Evolutionary conservation across 164 flowering plant genomes (phyloP).

Genomic region (Magnolia officinalis): DNA sequence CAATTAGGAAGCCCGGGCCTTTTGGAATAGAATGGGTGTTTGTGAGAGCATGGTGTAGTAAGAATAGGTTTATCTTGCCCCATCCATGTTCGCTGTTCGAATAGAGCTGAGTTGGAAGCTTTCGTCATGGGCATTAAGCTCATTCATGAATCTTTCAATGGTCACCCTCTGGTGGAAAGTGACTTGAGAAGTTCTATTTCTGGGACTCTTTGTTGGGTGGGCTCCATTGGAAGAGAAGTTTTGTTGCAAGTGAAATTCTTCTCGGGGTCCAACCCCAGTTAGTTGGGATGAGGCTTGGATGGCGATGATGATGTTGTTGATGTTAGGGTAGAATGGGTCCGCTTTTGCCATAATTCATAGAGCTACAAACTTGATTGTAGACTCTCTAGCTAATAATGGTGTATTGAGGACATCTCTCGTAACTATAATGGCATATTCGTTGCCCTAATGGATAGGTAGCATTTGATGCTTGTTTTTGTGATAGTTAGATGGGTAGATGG

Average conservation of each 20-base stretch:
- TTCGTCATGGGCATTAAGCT: background rate
- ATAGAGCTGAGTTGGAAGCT: background rate
- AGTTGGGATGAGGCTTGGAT: background rate
- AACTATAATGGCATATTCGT: background rate
- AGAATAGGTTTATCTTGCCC: background rate
- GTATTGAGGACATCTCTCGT: background rate
- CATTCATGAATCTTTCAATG: too few relatives aligned
- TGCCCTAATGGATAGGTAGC: background rate
- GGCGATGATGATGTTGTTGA: background rate
- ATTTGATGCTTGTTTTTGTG: background rate
- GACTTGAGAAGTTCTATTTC: background rate
- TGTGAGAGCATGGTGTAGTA: background rate
- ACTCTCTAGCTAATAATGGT: background rate
- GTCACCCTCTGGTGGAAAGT: background rate
- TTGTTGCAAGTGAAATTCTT: background rate
- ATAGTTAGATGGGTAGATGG: background rate
- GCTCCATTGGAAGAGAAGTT: background rate
- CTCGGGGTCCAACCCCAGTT: background rate
- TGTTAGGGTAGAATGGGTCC: background rate
- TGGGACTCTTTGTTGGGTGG: background rate
- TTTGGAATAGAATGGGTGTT: background rate
- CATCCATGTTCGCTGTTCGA: background rate
- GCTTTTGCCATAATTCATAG: background rate
- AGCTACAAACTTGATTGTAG: background rate
- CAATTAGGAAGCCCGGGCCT: background rate